Evolutionary conservation across 169 alveolate genomes (phyloP), one percentile per base, ranked within the genome.

Genomic region (Eimeria maxima): DNA sequence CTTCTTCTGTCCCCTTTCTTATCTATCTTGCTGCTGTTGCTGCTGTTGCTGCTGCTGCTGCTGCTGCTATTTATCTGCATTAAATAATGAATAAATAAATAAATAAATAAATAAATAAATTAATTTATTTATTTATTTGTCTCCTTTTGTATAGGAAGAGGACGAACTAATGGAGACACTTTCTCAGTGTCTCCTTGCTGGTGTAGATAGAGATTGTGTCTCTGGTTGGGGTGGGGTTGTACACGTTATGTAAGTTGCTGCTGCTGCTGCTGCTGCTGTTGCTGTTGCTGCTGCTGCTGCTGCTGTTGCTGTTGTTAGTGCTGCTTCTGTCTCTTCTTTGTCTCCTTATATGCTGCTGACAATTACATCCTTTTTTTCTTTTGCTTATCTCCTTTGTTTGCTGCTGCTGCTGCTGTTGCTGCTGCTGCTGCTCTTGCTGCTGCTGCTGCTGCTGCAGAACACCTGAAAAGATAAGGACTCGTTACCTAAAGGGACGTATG

Each of bases 201-300:
- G 99, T 18, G 97, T 99, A 55, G 99, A 99, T 93, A 97, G 99
- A 80, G 99, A 99, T 96, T 98, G 99, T 92, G 97, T 98, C 76
- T 97, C 99, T n/a, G 99, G 99, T 57, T 99, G 99, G 99, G 99
- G 99, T 29, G 99, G 99, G 20, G 99, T 97, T 89, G 99, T 99
- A 29, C 98, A 98, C 91, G 97, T 99, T 47, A 55, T 98, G 98
- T 97, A 96, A 84, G 98, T 67, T 45, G 45, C 55, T 42, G 53
- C 55, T 78, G 95, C 71, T 20, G 69, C 69, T 78, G 20, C 42
- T 91, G 24, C 71, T 67, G 14, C 24, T 71, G 20, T 8, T 73
- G 3, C 73, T 38, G 24, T 14, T 45, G 29, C 73, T 47, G 38
- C 86, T 27, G 65, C 71, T 18, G 63, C 76, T 29, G 55, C 86